These are phyloP conservation scores for Candida labiduridarum DNA, from an alignment of 1,139 yeast species.

Conservation along the genomic window DNA sequence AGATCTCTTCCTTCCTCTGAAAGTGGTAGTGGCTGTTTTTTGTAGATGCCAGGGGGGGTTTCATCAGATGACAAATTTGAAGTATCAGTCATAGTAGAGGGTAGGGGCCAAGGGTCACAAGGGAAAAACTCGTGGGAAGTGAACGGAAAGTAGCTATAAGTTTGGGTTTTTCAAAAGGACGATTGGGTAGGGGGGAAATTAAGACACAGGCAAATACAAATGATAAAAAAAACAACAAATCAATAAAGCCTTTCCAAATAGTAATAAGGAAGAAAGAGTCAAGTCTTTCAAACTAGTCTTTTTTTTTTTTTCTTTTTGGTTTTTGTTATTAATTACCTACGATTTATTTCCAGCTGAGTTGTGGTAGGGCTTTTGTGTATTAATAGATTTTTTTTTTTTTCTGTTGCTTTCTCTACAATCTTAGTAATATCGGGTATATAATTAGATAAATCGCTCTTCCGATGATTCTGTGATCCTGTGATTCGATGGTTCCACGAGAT, in stretches of 20 bases:
- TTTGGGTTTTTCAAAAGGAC: no score
- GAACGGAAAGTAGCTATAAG: neutral
- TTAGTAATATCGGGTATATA: constrained; percentile 1
- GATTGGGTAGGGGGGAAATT: neutral
- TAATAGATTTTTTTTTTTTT: neutral
- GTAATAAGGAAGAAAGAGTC: neutral
- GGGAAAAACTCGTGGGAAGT: neutral
- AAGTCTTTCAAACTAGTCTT: neutral
- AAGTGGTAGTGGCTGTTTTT: neutral
- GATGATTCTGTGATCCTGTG: neutral
- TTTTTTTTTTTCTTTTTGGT: neutral
- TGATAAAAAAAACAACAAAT: neutral
- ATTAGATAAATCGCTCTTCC: neutral
- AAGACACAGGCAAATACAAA: neutral
- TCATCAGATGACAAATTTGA: constrained; percentile 1
- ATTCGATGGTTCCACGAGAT: neutral
- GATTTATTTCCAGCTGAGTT: neutral
- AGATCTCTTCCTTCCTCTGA: neutral
- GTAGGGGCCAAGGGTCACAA: neutral
- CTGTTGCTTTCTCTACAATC: neutral
- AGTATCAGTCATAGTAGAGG: neutral
- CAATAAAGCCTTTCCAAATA: neutral
- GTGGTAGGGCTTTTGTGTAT: neutral
- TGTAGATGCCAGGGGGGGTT: neutral
- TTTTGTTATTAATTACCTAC: neutral